Evolutionary conservation across 2,329 filamentous ascomycete species (phyloP).

Genomic region (Neopestalotiopsis sp.): DNA sequence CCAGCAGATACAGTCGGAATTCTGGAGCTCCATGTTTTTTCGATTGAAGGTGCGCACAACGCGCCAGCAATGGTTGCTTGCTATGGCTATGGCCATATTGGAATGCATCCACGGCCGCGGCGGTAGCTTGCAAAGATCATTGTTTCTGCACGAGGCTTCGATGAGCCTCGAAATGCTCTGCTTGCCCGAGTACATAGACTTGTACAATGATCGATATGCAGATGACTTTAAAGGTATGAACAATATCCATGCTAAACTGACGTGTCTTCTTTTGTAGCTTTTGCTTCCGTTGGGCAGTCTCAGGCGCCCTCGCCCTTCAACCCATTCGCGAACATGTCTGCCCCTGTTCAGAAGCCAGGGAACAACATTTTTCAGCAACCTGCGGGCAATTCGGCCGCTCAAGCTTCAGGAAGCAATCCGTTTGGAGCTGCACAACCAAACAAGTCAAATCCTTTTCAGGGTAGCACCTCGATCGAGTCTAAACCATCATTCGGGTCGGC

Average conservation of each 20-base stretch:
- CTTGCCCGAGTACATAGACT: neutral
- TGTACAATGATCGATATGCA: neutral
- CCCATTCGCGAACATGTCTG: slow-evolving; percentile 12
- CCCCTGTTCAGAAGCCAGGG: neutral
- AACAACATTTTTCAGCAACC: slow-evolving; percentile 15
- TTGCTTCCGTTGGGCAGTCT: slow-evolving; percentile 14
- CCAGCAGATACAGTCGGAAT: neutral
- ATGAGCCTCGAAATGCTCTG: neutral
- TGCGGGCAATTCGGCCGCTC: neutral
- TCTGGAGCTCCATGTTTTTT: neutral
- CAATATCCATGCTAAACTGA: slow-evolving; percentile 16
- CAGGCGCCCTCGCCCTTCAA: slow-evolving; percentile 18
- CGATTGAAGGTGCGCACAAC: neutral
- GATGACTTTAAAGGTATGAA: slow-evolving; percentile 4
- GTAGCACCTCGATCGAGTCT: neutral
- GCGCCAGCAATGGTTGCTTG: neutral
- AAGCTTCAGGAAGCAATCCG: neutral
- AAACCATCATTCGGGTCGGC: neutral
- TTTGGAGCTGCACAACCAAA: slow-evolving; percentile 9
- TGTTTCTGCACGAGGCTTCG: neutral
- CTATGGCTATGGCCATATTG: neutral
- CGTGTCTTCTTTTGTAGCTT: slow-evolving; percentile 18
- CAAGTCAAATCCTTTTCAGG: neutral
- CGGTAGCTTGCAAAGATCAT: neutral
- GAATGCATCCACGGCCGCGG: neutral